These are phyloP conservation scores for Cordyceps javanica DNA, from an alignment of 2,329 filamentous ascomycete genomes.

Conservation along the genomic window DNA sequence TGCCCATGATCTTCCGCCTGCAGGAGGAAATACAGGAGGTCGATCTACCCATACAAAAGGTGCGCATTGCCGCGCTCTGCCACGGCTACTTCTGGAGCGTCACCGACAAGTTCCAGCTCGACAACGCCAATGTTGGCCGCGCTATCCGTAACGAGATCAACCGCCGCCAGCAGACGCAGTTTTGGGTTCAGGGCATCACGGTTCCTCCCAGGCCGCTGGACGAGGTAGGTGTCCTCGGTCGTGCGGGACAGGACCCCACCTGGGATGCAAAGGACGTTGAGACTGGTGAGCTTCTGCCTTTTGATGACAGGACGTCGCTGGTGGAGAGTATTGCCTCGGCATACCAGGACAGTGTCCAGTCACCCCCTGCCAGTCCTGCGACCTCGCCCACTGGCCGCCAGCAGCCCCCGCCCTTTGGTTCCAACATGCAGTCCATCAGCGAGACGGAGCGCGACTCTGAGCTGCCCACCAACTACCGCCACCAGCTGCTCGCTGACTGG, in stretches of 20 bases:
- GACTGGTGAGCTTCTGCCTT: constrained; percentile 62
- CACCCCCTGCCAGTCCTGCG: constrained; percentile 64
- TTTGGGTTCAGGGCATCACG: constrained; percentile 73
- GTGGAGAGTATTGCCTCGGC: constrained; percentile 67
- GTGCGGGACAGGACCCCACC: constrained; percentile 35
- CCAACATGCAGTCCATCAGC: constrained; percentile 34
- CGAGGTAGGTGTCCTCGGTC: constrained; percentile 50
- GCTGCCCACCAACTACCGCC: constrained; percentile 60
- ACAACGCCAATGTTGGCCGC: constrained; percentile 60
- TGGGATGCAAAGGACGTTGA: constrained; percentile 50
- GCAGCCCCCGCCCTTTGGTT: constrained; percentile 54
- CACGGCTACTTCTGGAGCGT: constrained; percentile 85
- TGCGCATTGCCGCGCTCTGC: constrained; percentile 75
- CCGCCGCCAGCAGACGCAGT: constrained; percentile 63
- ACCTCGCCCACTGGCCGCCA: constrained; percentile 58
- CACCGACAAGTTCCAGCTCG: constrained; percentile 70
- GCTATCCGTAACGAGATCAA: constrained; percentile 71
- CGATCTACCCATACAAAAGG: constrained; percentile 61
- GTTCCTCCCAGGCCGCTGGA: constrained; percentile 63
- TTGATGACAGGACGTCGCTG: constrained; percentile 65
- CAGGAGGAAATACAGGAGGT: constrained; percentile 74
- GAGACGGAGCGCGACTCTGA: constrained; percentile 39
- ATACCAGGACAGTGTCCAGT: constrained; percentile 57
- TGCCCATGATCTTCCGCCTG: constrained; percentile 84
- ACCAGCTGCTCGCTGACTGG: constrained; percentile 77